Conservation (phyloP, 805 yeast species). For the Candida hungchunana region DNA sequence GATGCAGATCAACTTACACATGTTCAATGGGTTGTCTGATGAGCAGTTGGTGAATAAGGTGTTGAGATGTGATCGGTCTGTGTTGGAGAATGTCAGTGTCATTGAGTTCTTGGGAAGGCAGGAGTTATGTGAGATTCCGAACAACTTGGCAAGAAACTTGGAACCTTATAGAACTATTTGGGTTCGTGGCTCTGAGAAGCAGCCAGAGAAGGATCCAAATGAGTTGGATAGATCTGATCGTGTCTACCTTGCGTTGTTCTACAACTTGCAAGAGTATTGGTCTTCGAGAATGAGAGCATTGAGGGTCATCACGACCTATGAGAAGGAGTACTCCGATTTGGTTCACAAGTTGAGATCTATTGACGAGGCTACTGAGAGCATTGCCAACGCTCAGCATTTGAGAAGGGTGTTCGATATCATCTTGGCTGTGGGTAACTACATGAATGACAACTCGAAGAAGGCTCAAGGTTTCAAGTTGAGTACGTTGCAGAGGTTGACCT, state of each 20-base stretch:
- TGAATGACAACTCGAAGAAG: slow-evolving; percentile 67
- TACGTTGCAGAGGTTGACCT: slow-evolving; percentile 64
- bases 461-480: slow-evolving; percentile 69
- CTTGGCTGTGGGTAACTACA: slow-evolving; percentile 70
- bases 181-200: slow-evolving; percentile 28
- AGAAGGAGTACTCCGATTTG: slow-evolving; percentile 63
- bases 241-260: slow-evolving; percentile 62
- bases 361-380: slow-evolving; percentile 54
- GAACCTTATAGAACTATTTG: slow-evolving; percentile 62
- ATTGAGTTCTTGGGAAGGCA: slow-evolving; percentile 68
- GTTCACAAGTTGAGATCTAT: slow-evolving; percentile 49
- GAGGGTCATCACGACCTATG: slow-evolving; percentile 49
- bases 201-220: slow-evolving; percentile 50
- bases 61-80: slow-evolving; percentile 53
- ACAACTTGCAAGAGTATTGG: slow-evolving; percentile 70
- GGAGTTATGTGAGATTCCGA: slow-evolving; percentile 57
- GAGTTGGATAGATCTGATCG: slow-evolving; percentile 68
- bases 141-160: slow-evolving; percentile 48
- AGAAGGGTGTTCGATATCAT: slow-evolving; percentile 59
- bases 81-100: slow-evolving; percentile 51
- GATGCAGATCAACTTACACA: slow-evolving; percentile 73
- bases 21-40: slow-evolving; percentile 49
- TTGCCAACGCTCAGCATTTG: slow-evolving; percentile 50
- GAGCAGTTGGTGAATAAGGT: slow-evolving; percentile 52
- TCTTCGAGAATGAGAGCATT: slow-evolving; percentile 63